These are phyloP conservation scores for Lactarius akahatsu DNA, from an alignment of 768 basidiomycete species.

Conservation along the genomic window DNA sequence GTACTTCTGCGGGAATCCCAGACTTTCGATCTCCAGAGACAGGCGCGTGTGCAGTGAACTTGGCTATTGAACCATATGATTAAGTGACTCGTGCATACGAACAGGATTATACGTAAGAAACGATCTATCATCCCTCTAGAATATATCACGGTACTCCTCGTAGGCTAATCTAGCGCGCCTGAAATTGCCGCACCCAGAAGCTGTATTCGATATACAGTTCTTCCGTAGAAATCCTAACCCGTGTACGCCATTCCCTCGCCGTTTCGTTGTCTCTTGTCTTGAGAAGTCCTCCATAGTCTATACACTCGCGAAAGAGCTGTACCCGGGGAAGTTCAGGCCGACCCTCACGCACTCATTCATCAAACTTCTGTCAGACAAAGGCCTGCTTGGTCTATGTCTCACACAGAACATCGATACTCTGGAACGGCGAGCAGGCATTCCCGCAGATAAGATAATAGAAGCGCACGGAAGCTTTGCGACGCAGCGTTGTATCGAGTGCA, in stretches of 20 bases:
- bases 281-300: conserved; percentile 55
- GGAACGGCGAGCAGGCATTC: conserved; percentile 80
- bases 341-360: conserved; percentile 91
- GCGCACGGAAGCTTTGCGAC: conserved; percentile 95
- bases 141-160: not conserved
- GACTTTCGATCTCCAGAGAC: conserved; percentile 88
- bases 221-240: conserved; percentile 79
- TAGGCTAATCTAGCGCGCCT: conserved; percentile 76
- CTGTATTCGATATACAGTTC: conserved; percentile 90
- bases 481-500: conserved; percentile 81
- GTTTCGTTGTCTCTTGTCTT: not conserved
- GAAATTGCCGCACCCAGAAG: conserved; percentile 89
- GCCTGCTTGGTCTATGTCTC: conserved; percentile 72
- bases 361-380: conserved; percentile 68
- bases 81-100: not conserved
- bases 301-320: conserved; percentile 88
- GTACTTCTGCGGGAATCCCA: conserved; percentile 81
- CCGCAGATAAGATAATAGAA: conserved; percentile 75
- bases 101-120: conserved; percentile 54
- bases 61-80: not conserved
- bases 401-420: conserved; percentile 95
- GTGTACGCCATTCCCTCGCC: conserved; percentile 47
- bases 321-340: conserved; percentile 87
- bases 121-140: not conserved
- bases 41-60: conserved; percentile 44